Evolutionary conservation across 2,329 filamentous ascomycete genomes (phyloP).

Genomic region (Thelonectria olida): DNA sequence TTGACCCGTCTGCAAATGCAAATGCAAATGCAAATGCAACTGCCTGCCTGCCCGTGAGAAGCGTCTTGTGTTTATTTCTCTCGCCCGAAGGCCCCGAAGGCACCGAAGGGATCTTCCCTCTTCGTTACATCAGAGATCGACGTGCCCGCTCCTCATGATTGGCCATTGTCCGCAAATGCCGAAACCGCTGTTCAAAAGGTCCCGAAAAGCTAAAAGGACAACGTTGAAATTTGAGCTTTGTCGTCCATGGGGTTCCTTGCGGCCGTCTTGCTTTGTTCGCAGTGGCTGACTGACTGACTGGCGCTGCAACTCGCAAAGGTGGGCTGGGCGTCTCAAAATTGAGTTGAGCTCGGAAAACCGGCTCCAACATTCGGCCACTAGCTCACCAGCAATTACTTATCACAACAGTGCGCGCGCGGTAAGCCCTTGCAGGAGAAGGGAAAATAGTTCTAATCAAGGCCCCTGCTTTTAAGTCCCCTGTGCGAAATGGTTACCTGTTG

Average conservation of each 20-base stretch:
- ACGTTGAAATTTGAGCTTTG: not conserved
- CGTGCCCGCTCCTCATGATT: not conserved
- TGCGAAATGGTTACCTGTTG: too few species aligned
- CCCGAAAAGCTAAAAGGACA: not conserved
- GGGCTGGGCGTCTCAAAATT: conserved; percentile 22
- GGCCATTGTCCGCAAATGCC: not conserved
- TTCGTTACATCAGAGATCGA: conserved; percentile 14
- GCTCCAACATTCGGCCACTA: conserved; percentile 15
- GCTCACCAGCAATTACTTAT: conserved; percentile 2
- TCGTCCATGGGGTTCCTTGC: conserved; percentile 5
- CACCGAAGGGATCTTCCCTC: conserved; percentile 4
- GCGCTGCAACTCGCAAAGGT: not conserved
- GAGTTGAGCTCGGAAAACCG: conserved; percentile 25
- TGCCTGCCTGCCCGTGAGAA: not conserved
- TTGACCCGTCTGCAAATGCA: too few species aligned
- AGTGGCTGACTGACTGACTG: too few species aligned
- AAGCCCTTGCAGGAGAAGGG: not conserved
- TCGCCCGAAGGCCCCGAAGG: not conserved
- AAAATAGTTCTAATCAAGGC: too few species aligned
- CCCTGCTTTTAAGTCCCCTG: too few species aligned
- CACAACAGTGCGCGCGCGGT: not conserved
- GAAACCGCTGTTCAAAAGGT: conserved; percentile 11
- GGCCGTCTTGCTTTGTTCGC: too few species aligned
- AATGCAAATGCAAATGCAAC: not conserved
- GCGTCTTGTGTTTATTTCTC: not conserved